Percentiles rank a stretch among this genome's conserved stretches.
These are phyloP conservation scores for Cordyceps militaris DNA, from an alignment of 2,329 filamentous ascomycete genomes.

Conservation along the genomic window DNA sequence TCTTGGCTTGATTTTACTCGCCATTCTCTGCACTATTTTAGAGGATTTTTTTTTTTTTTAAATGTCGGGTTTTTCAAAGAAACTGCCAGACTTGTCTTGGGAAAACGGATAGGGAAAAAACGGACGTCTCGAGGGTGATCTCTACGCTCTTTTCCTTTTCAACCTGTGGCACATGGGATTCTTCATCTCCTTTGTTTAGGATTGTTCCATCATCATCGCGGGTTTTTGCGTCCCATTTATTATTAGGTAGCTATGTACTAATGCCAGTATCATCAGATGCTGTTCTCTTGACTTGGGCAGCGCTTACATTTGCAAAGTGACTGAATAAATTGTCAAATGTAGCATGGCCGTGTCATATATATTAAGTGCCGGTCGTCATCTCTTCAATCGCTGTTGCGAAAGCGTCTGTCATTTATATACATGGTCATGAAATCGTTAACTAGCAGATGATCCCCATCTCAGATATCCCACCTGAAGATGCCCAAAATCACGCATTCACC, in stretches of 20 bases:
- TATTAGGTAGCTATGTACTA: conserved; percentile 11
- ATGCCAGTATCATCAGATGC: conserved; percentile 1
- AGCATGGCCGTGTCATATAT: background rate
- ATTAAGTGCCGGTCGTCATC: background rate
- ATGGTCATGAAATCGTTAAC: conserved; percentile 1
- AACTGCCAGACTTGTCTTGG: background rate
- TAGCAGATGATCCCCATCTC: background rate
- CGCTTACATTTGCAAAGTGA: background rate
- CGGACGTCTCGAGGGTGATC: background rate
- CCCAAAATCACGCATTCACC: background rate
- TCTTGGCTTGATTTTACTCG: background rate
- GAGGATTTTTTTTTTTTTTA: background rate
- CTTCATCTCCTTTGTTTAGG: background rate
- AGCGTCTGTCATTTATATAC: background rate
- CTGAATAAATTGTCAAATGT: background rate
- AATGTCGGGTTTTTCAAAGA: background rate
- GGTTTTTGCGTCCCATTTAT: background rate
- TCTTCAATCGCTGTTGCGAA: background rate
- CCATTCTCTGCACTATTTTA: background rate
- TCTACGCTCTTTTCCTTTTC: background rate
- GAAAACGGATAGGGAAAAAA: background rate
- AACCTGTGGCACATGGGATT: background rate
- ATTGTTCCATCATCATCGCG: background rate
- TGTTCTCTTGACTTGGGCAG: background rate
- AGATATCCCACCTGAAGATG: background rate